These are phyloP conservation scores for Mallotus japonicus DNA, from an alignment of 441 rosid species.

Conservation along the genomic window DNA sequence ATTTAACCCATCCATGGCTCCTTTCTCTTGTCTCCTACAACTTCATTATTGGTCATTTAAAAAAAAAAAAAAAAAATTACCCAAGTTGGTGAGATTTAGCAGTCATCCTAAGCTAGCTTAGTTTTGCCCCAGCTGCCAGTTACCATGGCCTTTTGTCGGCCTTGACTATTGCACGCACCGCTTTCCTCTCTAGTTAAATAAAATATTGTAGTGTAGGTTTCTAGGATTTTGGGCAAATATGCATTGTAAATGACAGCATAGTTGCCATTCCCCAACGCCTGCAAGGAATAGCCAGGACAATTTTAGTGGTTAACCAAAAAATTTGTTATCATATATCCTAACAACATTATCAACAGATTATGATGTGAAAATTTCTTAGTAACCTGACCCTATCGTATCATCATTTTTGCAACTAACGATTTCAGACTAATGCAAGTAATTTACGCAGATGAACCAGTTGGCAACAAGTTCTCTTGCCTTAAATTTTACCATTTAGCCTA, in stretches of 20 bases:
- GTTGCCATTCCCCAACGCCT: not conserved
- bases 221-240: not conserved
- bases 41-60: conserved; percentile 19
- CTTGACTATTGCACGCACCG: conserved; percentile 25
- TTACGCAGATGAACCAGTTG: not conserved
- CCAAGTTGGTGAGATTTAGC: conserved; percentile 11
- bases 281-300: not conserved
- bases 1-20: conserved; percentile 41
- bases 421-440: not conserved
- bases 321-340: conserved; percentile 4
- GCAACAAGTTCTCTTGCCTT: not conserved
- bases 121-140: conserved; percentile 14
- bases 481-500: not conserved
- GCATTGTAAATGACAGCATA: not conserved
- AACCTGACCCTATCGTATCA: not conserved
- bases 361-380: not conserved
- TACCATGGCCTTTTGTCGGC: conserved; percentile 39
- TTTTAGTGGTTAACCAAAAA: not conserved
- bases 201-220: not conserved
- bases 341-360: not conserved
- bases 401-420: not conserved
- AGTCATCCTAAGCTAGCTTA: conserved; percentile 1
- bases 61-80: not conserved
- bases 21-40: conserved; percentile 41
- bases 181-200: not conserved